phyloP scores from a whole-genome alignment of 129 eudicot genomes.

The Arctium minus region DNA sequence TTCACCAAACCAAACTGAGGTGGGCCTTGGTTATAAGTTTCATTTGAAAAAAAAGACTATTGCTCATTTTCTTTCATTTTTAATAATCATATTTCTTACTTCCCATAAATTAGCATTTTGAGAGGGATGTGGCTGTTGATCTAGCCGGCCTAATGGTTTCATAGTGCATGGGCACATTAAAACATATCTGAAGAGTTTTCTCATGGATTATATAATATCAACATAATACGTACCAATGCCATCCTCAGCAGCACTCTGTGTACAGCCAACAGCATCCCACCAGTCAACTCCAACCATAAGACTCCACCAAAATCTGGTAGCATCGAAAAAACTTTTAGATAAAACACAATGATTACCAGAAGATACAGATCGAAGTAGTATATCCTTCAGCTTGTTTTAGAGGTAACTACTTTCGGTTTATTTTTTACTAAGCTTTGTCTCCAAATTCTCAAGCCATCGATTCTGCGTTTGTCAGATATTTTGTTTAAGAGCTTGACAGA shows the following conservation, averaged over 20 bases:
- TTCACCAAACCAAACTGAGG: not conserved
- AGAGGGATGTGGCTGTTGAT: not conserved
- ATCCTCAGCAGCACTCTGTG: slow-evolving; percentile 99
- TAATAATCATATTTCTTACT: not conserved
- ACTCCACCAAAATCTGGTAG: slow-evolving; percentile 96
- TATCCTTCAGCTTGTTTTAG: not conserved
- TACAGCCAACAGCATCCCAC: slow-evolving; percentile 99
- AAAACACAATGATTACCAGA: not conserved
- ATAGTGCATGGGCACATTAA: not conserved
- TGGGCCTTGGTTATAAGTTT: not conserved
- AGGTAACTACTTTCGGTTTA: not conserved
- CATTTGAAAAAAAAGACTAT: not conserved
- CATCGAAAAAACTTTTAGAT: slow-evolving; percentile 4
- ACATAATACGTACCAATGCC: slow-evolving; percentile 71
- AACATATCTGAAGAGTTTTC: not conserved
- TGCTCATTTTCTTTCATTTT: not conserved
- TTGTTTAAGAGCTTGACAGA: not conserved
- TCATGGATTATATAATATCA: not conserved
- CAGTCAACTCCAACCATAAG: slow-evolving; percentile 99
- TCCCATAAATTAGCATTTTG: not conserved
- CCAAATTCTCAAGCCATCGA: not conserved
- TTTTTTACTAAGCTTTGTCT: not conserved
- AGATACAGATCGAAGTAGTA: not conserved
- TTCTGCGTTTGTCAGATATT: not conserved
- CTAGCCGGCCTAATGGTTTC: not conserved